These are phyloP conservation scores for Leccinum subgranulosum DNA, from an alignment of 768 basidiomycete species.

Conservation along the genomic window DNA sequence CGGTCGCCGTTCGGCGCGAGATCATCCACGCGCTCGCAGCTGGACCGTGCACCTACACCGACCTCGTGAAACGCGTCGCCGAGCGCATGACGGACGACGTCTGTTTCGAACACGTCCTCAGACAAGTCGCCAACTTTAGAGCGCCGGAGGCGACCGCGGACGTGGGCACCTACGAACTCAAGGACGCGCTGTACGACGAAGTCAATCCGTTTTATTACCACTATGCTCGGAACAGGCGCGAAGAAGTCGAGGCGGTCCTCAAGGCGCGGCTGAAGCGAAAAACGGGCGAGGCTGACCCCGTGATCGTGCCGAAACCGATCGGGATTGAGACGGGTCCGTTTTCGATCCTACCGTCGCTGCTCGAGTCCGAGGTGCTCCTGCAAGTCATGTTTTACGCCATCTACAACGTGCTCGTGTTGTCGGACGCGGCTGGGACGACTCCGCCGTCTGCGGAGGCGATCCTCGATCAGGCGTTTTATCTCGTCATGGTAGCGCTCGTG, in stretches of 20 bases:
- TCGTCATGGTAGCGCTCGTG: conserved; percentile 82
- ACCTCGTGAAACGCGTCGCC: conserved; percentile 86
- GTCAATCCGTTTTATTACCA: conserved; percentile 97
- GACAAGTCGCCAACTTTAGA: conserved; percentile 77
- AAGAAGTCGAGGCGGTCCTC: conserved; percentile 82
- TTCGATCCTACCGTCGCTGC: conserved; percentile 54
- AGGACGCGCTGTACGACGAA: conserved; percentile 76
- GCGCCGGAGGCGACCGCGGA: conserved; percentile 77
- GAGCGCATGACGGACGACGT: conserved; percentile 85
- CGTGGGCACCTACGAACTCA: conserved; percentile 84
- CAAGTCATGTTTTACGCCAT: conserved; percentile 84
- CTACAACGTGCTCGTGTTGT: conserved; percentile 67
- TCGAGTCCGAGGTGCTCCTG: conserved; percentile 68
- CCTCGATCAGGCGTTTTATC: conserved; percentile 83
- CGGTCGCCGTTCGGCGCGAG: conserved; percentile 70
- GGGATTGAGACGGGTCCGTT: conserved; percentile 69
- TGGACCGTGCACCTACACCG: conserved; percentile 85
- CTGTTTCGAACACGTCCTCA: conserved; percentile 75
- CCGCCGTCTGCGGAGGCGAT: conserved; percentile 86
- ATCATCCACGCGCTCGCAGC: conserved; percentile 89
- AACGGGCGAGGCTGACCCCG: conserved; percentile 57
- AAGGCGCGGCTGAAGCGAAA: conserved; percentile 64
- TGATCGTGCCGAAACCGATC: conserved; percentile 74
- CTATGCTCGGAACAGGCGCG: conserved; percentile 89
- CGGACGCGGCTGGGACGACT: conserved; percentile 53